phyloP scores from a whole-genome alignment of 805 yeast species.

The Nakazawaea holstii region DNA sequence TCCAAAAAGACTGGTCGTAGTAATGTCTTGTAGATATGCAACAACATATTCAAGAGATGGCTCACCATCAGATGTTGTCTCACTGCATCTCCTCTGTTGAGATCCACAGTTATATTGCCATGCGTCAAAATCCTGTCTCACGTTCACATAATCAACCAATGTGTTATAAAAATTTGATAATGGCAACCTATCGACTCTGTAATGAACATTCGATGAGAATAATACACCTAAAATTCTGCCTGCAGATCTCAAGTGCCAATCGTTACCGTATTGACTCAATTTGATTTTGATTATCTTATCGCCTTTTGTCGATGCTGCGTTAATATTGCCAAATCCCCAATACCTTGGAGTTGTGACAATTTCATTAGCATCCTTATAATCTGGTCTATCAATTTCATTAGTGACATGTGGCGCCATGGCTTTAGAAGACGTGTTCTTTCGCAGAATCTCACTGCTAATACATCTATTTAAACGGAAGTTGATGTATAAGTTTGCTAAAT shows the following conservation, averaged over 20 bases:
- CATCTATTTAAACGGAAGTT: conserved; percentile 67
- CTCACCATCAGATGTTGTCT: conserved; percentile 9
- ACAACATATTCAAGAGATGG: conserved; percentile 33
- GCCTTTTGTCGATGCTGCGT: conserved; percentile 14
- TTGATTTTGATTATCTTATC: conserved; percentile 31
- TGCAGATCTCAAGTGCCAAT: conserved; percentile 77
- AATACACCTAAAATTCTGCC: conserved; percentile 52
- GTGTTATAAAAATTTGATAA: conserved; percentile 65
- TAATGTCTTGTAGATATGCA: conserved; percentile 37
- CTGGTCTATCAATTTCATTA: not conserved
- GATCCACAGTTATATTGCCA: conserved; percentile 53
- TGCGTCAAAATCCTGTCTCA: conserved; percentile 73
- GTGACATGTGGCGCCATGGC: not conserved
- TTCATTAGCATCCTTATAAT: not conserved
- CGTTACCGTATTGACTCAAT: conserved; percentile 61
- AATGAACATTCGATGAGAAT: conserved; percentile 42
- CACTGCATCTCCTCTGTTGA: conserved; percentile 2
- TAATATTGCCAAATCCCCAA: conserved; percentile 5
- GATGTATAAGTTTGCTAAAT: conserved; percentile 67
- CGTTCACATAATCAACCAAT: conserved; percentile 73
- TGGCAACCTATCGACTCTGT: conserved; percentile 27
- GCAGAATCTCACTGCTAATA: conserved; percentile 28
- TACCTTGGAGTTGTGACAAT: not conserved
- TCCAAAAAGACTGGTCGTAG: conserved; percentile 28
- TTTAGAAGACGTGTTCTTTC: not conserved